phyloP scores from a whole-genome alignment of 305 asterid species.

The Fraxinus greggii region DNA sequence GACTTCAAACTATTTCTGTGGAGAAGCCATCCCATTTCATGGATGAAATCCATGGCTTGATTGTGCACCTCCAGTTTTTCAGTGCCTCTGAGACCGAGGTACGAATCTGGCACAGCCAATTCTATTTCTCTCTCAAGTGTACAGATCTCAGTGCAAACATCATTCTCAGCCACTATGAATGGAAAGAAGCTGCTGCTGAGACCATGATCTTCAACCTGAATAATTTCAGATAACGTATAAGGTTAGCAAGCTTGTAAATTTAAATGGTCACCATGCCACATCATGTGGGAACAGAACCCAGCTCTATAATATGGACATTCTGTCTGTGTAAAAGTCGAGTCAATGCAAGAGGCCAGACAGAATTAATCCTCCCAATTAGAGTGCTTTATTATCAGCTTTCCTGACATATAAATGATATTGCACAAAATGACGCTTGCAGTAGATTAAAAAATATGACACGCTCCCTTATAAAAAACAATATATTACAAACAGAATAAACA shows the following conservation, averaged over 20 bases:
- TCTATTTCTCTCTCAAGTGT: conserved; percentile 71
- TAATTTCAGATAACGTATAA: conserved; percentile 16
- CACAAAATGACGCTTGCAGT: conserved; percentile 15
- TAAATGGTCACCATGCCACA: not conserved
- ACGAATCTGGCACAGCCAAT: conserved; percentile 31
- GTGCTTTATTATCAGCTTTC: not conserved
- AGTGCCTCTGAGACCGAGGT: conserved; percentile 24
- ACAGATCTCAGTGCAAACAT: conserved; percentile 67
- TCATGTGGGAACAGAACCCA: not conserved
- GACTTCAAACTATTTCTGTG: conserved; percentile 50
- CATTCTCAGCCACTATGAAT: conserved; percentile 69
- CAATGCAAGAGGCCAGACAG: not conserved
- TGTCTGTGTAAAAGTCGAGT: not conserved
- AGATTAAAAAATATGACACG: conserved; percentile 8
- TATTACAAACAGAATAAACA: conserved; percentile 9
- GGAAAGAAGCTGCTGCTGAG: conserved; percentile 70
- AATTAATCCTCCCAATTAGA: conserved; percentile 12
- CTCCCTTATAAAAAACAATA: conserved; percentile 5
- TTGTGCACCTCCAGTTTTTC: conserved; percentile 36
- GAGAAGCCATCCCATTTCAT: conserved; percentile 84
- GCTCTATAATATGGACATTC: not conserved
- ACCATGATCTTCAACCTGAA: conserved; percentile 71
- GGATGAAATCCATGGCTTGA: conserved; percentile 61
- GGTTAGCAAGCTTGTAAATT: conserved; percentile 15
- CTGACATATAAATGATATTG: not conserved